phyloP scores from a whole-genome alignment of 2,329 filamentous ascomycete species.

The Xylariaceae sp. region DNA sequence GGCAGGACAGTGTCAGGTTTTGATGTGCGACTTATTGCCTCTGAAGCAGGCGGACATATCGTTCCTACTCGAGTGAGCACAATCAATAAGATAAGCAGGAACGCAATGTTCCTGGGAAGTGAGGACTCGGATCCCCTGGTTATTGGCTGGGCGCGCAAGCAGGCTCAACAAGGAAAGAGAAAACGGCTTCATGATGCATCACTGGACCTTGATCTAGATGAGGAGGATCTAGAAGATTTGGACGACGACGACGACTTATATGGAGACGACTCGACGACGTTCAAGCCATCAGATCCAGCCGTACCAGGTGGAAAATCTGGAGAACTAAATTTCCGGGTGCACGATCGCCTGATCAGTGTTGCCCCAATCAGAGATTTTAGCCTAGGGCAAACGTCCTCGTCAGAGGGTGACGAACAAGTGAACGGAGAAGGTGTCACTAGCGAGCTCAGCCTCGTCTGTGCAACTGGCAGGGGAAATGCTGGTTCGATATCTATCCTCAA shows the following conservation, averaged over 20 bases:
- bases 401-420: conserved; percentile 41
- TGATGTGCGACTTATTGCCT: conserved; percentile 61
- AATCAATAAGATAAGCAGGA: conserved; percentile 62
- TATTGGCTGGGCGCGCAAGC: conserved; percentile 71
- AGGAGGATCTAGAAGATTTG: conserved; percentile 50
- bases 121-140: conserved; percentile 78
- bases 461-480: conserved; percentile 60
- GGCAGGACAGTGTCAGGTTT: conserved; percentile 88
- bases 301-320: conserved; percentile 46
- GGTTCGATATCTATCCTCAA: conserved; percentile 73
- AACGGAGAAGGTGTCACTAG: conserved; percentile 45
- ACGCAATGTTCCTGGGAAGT: conserved; percentile 78
- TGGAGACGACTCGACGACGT: conserved; percentile 47
- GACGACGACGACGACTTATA: conserved; percentile 64
- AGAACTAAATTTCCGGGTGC: conserved; percentile 68
- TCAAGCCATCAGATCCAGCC: conserved; percentile 30
- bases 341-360: conserved; percentile 73
- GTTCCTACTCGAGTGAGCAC: conserved; percentile 64
- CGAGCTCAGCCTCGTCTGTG: conserved; percentile 56
- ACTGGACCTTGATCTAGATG: conserved; percentile 45
- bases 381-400: conserved; percentile 53
- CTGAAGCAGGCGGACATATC: conserved; percentile 58
- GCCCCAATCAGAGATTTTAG: conserved; percentile 75
- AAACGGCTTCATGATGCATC: conserved; percentile 56
- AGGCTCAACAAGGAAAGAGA: conserved; percentile 56